Conservation (phyloP, 768 basidiomycete species). For the Exidia glandulosa region DNA sequence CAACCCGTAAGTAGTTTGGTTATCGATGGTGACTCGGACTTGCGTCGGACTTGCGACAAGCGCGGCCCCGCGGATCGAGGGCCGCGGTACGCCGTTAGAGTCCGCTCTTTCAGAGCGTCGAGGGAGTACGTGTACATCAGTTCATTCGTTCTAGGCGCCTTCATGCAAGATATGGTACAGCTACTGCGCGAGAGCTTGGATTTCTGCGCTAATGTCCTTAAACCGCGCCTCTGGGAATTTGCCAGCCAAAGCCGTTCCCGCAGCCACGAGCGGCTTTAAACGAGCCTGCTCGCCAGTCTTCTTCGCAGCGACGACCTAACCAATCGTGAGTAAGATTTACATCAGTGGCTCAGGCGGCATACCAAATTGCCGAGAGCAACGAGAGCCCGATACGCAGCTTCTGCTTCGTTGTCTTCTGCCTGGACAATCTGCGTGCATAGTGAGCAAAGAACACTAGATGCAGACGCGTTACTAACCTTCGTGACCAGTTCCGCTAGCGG, state of each 20-base stretch:
- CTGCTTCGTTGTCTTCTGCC: conserved; percentile 43
- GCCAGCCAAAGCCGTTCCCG: conserved; percentile 28
- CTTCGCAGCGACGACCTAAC: conserved; percentile 40
- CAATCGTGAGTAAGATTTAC: conserved; percentile 4
- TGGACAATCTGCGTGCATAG: conserved; percentile 28
- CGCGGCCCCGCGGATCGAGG: too few relatives aligned
- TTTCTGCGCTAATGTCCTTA: conserved; percentile 37
- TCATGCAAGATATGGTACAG: too few relatives aligned
- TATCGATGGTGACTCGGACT: too few relatives aligned
- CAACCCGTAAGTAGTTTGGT: too few relatives aligned
- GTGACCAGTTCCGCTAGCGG: neutral
- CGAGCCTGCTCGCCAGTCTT: conserved; percentile 16
- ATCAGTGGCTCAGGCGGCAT: conserved; percentile 13
- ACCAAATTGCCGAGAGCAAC: conserved; percentile 71
- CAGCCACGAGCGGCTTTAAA: conserved; percentile 29
- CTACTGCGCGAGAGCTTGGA: conserved; percentile 28
- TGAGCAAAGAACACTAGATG: neutral
- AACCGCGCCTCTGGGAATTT: conserved; percentile 53
- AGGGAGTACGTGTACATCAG: too few relatives aligned
- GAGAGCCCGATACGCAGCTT: conserved; percentile 57
- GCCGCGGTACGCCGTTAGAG: too few relatives aligned
- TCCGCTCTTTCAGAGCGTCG: too few relatives aligned
- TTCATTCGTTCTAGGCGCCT: too few relatives aligned
- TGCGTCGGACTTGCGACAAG: too few relatives aligned
- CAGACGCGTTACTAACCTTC: neutral